Conservation (phyloP, 441 rosid genomes). For the Erodium trifolium region DNA sequence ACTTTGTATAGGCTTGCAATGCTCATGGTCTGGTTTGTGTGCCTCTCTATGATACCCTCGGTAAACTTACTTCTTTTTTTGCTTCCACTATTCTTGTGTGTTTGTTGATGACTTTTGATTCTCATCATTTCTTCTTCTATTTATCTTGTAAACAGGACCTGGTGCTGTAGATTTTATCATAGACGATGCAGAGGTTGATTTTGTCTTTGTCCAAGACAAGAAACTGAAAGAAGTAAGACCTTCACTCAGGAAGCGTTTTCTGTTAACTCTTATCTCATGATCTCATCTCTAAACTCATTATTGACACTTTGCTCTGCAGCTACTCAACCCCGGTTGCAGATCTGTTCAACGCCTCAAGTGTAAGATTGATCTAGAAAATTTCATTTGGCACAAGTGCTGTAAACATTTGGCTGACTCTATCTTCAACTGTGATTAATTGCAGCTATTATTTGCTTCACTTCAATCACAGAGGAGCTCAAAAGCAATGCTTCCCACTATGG, state of each 20-base stretch:
- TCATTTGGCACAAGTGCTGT: background rate
- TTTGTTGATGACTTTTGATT: background rate
- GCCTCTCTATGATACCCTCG: constrained; percentile 60
- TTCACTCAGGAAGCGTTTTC: no score
- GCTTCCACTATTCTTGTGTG: no score
- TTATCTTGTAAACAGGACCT: constrained; percentile 47
- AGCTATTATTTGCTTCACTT: constrained; percentile 74
- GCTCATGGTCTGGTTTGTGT: constrained; percentile 76
- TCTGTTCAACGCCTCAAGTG: constrained; percentile 56
- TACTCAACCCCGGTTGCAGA: constrained; percentile 44
- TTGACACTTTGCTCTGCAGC: constrained; percentile 32
- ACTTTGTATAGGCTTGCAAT: constrained; percentile 56
- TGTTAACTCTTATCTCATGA: no score
- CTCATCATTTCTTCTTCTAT: background rate
- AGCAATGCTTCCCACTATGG: constrained; percentile 39
- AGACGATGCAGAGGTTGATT: constrained; percentile 75
- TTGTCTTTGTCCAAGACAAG: constrained; percentile 72
- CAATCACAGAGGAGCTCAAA: constrained; percentile 47
- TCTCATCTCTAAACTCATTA: background rate
- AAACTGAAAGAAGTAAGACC: constrained; percentile 58
- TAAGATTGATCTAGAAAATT: constrained; percentile 20
- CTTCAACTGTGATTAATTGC: constrained; percentile 17
- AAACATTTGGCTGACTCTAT: constrained; percentile 14
- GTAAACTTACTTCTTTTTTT: background rate
- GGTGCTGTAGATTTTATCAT: constrained; percentile 75